phyloP scores from a whole-genome alignment of 1,139 yeast genomes.

The Scheffersomyces lignicola region DNA sequence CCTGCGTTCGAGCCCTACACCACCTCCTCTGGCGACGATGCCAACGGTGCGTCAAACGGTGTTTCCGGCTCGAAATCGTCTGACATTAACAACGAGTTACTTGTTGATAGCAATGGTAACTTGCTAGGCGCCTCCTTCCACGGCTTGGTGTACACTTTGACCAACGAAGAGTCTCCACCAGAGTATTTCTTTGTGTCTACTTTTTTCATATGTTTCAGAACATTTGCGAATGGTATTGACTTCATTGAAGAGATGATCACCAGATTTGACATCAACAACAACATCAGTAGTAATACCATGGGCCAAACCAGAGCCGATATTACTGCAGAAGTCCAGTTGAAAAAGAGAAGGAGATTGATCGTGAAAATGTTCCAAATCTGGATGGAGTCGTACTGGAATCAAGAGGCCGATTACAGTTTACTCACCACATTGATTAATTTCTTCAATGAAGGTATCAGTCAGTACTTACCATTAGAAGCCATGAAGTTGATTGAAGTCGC shows the following conservation, averaged over 20 bases:
- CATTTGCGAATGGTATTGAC: slow-evolving; percentile 69
- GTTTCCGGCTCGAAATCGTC: slow-evolving; percentile 7
- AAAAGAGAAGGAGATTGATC: slow-evolving; percentile 66
- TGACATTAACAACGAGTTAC: slow-evolving; percentile 37
- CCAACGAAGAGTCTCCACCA: slow-evolving; percentile 70
- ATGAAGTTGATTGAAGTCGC: slow-evolving; percentile 61
- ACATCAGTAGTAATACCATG: slow-evolving; percentile 15
- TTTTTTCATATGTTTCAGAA: slow-evolving; percentile 77
- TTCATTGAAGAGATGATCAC: slow-evolving; percentile 67
- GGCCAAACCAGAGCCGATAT: slow-evolving; percentile 33
- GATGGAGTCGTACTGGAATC: slow-evolving; percentile 89
- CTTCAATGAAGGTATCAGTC: slow-evolving; percentile 68
- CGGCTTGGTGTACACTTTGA: slow-evolving; percentile 68
- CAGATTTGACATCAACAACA: slow-evolving; percentile 58
- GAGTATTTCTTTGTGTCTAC: slow-evolving; percentile 72
- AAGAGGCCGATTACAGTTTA: slow-evolving; percentile 55
- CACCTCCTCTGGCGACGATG: slow-evolving; percentile 13
- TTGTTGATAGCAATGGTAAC: slow-evolving; percentile 50
- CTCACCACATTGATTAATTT: slow-evolving; percentile 73
- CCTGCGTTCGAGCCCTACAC: slow-evolving; percentile 41
- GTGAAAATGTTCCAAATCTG: slow-evolving; percentile 72
- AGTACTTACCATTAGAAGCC: slow-evolving; percentile 61
- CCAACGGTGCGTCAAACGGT: slow-evolving; percentile 4
- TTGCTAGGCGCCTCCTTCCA: slow-evolving; percentile 78
- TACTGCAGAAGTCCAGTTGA: slow-evolving; percentile 51